These are phyloP conservation scores for Phanerodontia chrysosporium DNA, from an alignment of 768 basidiomycete species.

Conservation along the genomic window DNA sequence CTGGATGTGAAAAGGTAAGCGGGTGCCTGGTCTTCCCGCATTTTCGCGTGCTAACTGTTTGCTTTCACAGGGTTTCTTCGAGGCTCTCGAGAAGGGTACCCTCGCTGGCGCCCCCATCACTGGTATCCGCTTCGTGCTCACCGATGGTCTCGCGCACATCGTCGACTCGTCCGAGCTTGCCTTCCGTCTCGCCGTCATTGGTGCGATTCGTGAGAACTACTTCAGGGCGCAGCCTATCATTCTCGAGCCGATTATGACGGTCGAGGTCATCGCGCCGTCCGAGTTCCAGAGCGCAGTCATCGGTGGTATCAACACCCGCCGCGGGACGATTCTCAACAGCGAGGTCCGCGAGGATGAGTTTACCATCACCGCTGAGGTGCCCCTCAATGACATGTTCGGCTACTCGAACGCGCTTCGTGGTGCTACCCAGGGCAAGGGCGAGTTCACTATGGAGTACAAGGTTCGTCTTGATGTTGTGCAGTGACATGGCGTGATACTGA, in stretches of 20 bases:
- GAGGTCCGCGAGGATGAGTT: conserved; percentile 98
- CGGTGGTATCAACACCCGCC: conserved; percentile 86
- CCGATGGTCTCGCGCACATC: conserved; percentile 88
- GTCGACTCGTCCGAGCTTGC: conserved; percentile 97
- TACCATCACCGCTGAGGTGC: conserved; percentile 84
- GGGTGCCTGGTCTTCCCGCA: not conserved
- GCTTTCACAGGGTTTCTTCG: conserved; percentile 76
- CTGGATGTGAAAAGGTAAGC: conserved; percentile 85
- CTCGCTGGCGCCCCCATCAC: conserved; percentile 85
- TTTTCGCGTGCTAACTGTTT: conserved; percentile 1
- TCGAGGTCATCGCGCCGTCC: conserved; percentile 91
- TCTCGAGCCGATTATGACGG: conserved; percentile 97
- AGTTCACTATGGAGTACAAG: conserved; percentile 80
- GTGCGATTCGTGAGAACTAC: conserved; percentile 91
- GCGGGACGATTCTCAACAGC: conserved; percentile 92
- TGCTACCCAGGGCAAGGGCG: conserved; percentile 91
- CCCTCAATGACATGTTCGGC: conserved; percentile 97
- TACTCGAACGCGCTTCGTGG: conserved; percentile 93
- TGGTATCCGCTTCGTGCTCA: conserved; percentile 81
- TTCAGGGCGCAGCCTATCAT: conserved; percentile 72
- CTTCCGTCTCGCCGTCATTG: conserved; percentile 86
- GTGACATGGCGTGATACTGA: conserved; percentile 2
- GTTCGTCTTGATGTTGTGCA: conserved; percentile 30
- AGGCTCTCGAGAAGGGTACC: conserved; percentile 88
- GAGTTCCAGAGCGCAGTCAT: conserved; percentile 97